Conservation (phyloP, 192 early-diverging fungal species). For the Funneliformis geosporum region DNA sequence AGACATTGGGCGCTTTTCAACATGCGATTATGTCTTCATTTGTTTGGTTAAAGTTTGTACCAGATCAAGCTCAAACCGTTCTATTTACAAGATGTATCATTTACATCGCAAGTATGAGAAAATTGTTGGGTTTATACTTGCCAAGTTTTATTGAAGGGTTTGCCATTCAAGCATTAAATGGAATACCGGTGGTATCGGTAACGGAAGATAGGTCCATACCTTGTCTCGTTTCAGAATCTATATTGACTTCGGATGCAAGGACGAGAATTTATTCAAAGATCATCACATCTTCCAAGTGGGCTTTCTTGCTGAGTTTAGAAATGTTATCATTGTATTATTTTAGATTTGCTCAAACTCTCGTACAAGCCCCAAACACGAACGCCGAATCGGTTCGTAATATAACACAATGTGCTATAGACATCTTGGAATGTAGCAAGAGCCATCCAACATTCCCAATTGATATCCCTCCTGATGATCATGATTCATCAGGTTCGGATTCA, state of each 20-base stretch:
- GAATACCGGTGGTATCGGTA: background rate
- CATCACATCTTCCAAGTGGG: background rate
- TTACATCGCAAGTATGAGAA: slow-evolving; percentile 1
- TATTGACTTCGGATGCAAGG: background rate
- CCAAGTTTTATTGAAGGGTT: background rate
- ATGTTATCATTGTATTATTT: background rate
- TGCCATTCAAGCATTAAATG: slow-evolving; percentile 11
- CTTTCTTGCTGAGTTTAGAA: background rate
- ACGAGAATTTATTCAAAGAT: background rate
- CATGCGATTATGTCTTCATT: background rate
- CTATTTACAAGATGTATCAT: background rate
- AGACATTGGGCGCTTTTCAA: background rate
- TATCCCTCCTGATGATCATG: background rate
- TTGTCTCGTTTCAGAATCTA: background rate
- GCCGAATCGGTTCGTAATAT: background rate
- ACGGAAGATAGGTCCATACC: background rate
- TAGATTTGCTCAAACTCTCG: background rate
- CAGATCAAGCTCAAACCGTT: background rate
- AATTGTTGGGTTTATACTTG: slow-evolving; percentile 4
- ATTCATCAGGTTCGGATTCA: background rate
- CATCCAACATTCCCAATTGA: background rate
- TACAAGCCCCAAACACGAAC: background rate
- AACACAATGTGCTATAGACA: background rate
- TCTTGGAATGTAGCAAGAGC: background rate
- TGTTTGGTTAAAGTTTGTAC: background rate